Evolutionary conservation across 768 basidiomycete genomes (phyloP), one percentile per base, ranked within the genome.

Genomic region (Termitomyces sp.): DNA sequence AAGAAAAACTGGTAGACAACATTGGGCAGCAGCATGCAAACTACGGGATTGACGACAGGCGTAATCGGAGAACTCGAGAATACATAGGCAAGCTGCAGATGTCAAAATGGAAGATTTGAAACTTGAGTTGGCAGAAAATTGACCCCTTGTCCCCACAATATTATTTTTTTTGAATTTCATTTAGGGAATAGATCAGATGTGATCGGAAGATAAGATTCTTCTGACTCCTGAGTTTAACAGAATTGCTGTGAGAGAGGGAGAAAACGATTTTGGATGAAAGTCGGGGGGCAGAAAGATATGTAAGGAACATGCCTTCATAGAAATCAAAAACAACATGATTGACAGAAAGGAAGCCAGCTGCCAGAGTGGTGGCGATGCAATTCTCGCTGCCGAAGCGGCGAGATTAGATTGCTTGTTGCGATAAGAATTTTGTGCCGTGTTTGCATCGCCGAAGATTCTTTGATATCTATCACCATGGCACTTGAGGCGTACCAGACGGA

Each of bases 401-500:
- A 49, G 34, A 49, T 49, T 35, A 49, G 34, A 49, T 49, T 35
- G 2, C n/a, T n/a, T n/a, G 19, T 10, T 16, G 11, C 12, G 35
- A 37, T 37, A 37, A 29, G 29, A 29, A n/a, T n/a, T n/a, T n/a
- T n/a, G n/a, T n/a, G n/a, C n/a, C n/a, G n/a, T n/a, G n/a, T n/a
- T n/a, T n/a, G 29, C 29, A 29, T 29, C 4, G 29, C 29, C 29
- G 29, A 7, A 29, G 29, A 29, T 29, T 29, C 29, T 29, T 29
- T 29, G 3, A 29, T 29, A 29, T 49, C 32, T 38, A 32, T 27
- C 42, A 64, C 55, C 50, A 73, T 71, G 69, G 50, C 70, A 16
- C 68, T 87, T 4, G 69, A 79, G 43, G 53, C 67, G 8, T 84
- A 86, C 67, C 86, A 89, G 66, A 73, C 73, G 0, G 81, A 86